Evolutionary conservation across 139 green algal genomes (phyloP).

Genomic region (Picochlorum sp.): DNA sequence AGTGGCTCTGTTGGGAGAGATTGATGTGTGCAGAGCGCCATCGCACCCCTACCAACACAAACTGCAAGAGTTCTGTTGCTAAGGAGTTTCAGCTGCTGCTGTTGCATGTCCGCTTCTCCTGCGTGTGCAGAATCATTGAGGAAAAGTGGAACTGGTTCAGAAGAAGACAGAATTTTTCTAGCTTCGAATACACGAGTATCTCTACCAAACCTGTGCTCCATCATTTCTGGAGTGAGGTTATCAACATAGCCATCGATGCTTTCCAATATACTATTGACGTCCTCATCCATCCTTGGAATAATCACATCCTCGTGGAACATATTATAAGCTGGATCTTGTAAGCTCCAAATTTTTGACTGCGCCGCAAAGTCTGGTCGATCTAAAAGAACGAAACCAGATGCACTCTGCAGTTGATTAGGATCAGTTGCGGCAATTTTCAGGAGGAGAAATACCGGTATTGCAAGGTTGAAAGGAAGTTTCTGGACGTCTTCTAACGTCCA

Average conservation of each 20-base stretch:
- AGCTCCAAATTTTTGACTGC: too few species aligned
- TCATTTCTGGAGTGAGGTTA: not conserved
- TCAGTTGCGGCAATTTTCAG: too few species aligned
- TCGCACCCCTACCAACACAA: conserved; percentile 21
- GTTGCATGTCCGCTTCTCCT: not conserved
- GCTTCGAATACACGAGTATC: conserved; percentile 2
- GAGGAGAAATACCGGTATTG: too few species aligned
- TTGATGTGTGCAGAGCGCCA: conserved; percentile 28
- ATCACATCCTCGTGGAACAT: not conserved
- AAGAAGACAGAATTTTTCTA: not conserved
- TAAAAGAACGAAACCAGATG: too few species aligned
- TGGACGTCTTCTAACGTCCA: too few species aligned
- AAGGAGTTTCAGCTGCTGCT: not conserved
- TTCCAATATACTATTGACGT: not conserved
- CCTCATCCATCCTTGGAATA: not conserved
- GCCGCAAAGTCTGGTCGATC: too few species aligned
- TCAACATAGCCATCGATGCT: not conserved
- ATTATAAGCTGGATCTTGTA: too few species aligned
- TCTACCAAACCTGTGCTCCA: conserved; percentile 1
- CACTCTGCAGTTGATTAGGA: too few species aligned
- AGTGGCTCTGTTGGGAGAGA: conserved; percentile 72
- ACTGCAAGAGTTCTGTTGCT: not conserved
- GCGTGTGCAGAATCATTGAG: not conserved
- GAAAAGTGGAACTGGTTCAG: not conserved
- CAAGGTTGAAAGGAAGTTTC: too few species aligned